phyloP scores from a whole-genome alignment of 176 grass and related monocot species.

The Bromus sterilis region DNA sequence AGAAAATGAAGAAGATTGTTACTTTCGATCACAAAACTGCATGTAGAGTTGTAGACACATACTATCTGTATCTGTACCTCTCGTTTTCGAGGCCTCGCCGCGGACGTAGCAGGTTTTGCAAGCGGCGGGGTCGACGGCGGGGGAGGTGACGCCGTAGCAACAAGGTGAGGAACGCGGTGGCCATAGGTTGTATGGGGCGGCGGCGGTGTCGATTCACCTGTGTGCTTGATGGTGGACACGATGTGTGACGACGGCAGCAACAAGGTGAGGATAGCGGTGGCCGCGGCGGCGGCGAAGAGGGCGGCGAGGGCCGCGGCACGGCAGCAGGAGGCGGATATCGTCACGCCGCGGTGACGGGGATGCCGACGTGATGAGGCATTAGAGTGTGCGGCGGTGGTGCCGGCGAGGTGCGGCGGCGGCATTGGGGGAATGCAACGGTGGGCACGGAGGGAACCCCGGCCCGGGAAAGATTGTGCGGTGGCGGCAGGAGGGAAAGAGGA shows the following conservation, averaged over 20 bases:
- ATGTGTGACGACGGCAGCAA: background rate
- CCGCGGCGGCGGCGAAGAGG: background rate
- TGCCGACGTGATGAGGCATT: background rate
- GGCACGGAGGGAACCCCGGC: conserved; percentile 12
- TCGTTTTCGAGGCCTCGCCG: conserved; percentile 14
- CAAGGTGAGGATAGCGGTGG: conserved; percentile 2
- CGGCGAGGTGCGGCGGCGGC: background rate
- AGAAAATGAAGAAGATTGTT: background rate
- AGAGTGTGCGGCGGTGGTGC: background rate
- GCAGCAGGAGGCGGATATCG: conserved; percentile 5
- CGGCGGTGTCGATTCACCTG: background rate
- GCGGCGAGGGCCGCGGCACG: conserved; percentile 11
- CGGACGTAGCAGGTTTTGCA: background rate
- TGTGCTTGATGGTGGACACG: background rate
- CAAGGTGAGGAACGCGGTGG: no score
- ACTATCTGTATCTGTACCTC: no score
- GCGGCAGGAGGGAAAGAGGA: no score
- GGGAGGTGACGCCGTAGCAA: background rate
- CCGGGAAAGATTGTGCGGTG: no score
- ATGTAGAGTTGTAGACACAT: background rate
- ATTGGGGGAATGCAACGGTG: conserved; percentile 2
- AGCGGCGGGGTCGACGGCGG: background rate
- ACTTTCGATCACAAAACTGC: background rate
- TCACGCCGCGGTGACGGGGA: background rate
- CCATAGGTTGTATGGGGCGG: background rate